Evolutionary conservation across 108 stramenopile genomes (phyloP), one percentile per base, ranked within the genome.

Genomic region (Craspedostauros australis): DNA sequence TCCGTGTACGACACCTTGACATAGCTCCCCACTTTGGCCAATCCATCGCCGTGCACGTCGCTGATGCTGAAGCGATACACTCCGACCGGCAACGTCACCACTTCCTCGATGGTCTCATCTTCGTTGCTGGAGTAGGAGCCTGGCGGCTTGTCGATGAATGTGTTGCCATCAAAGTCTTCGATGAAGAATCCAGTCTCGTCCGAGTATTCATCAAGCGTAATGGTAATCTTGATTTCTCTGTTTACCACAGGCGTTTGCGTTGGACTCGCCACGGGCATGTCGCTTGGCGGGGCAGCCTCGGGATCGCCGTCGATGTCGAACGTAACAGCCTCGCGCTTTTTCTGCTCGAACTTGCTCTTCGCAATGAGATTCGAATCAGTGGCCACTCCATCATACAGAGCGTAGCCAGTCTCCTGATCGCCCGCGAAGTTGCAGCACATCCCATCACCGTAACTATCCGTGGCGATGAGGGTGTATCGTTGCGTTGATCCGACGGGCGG

Each of bases 171-270:
- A 4, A 28, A 34, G 32, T 59, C 50, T 16, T 50, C 26, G 39
- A 67, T 67, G 42, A 24, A 44, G 27, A 45, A 67, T 4, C 66
- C 66, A 23, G 66, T 67, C 43, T 67, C 66, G 32, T 56, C 47
- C 5, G 66, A 57, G 28, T 47, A 52, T 0, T 3, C 19, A 52
- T 58, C 66, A 15, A 67, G 43, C 11, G 29, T 25, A 15, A 67
- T 52, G 1, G 57, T 58, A 20, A 67, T 44, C 23, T 56, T 56
- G 34, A 65, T 42, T 4, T 50, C 25, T 30, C 50, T 23, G 3
- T 31, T 22, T 15, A 38, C 42, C 0, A 43, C 2, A 19, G 31
- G 6, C 28, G 12, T 19, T 11, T 22, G 8, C 9, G 2, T 39
- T 29, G 2, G 3, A 5, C 4, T 3, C 19, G 22, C 2, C 24